These are phyloP conservation scores for Globisporangium nunn DNA, from an alignment of 352 stramenopile species.

Conservation along the genomic window DNA sequence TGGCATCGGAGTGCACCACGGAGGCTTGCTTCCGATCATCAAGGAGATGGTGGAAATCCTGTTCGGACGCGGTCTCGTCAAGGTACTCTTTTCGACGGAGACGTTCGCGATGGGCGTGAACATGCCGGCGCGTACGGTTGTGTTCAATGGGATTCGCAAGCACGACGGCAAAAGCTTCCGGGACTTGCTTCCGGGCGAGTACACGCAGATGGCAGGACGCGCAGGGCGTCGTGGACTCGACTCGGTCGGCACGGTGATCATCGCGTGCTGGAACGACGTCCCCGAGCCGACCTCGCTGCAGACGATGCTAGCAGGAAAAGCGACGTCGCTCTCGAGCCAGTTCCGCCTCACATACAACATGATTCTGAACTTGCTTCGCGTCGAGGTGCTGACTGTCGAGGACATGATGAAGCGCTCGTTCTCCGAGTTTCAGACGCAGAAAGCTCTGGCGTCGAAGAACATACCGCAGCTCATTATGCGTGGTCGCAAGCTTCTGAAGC, in stretches of 20 bases:
- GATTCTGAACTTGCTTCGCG: slow-evolving; percentile 95
- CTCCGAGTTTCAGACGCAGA: slow-evolving; percentile 94
- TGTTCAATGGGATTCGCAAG: slow-evolving; percentile 97
- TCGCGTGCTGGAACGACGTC: slow-evolving; percentile 96
- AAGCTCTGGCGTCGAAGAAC: slow-evolving; percentile 68
- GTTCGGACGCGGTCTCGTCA: slow-evolving; percentile 95
- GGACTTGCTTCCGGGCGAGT: slow-evolving; percentile 84
- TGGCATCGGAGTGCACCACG: slow-evolving; percentile 96
- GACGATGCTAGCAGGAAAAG: slow-evolving; percentile 94
- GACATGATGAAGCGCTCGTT: slow-evolving; percentile 98
- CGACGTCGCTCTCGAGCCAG: slow-evolving; percentile 93
- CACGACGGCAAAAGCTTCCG: slow-evolving; percentile 94
- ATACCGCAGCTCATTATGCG: slow-evolving; percentile 73
- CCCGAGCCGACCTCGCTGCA: slow-evolving; percentile 92
- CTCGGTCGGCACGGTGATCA: slow-evolving; percentile 95
- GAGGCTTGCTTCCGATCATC: slow-evolving; percentile 96
- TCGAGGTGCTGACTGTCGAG: slow-evolving; percentile 84
- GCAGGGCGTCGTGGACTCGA: slow-evolving; percentile 96
- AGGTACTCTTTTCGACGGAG: slow-evolving; percentile 98
- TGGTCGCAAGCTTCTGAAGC: slow-evolving; percentile 39
- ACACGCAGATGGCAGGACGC: slow-evolving; percentile 96
- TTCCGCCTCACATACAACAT: slow-evolving; percentile 99
- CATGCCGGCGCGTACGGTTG: slow-evolving; percentile 96
- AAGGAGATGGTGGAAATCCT: slow-evolving; percentile 99
- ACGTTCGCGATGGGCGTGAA: slow-evolving; percentile 99